Evolutionary conservation across 331 rosid species (phyloP), one percentile per base, ranked within the genome.

Genomic region (Pyrus hybrid): DNA sequence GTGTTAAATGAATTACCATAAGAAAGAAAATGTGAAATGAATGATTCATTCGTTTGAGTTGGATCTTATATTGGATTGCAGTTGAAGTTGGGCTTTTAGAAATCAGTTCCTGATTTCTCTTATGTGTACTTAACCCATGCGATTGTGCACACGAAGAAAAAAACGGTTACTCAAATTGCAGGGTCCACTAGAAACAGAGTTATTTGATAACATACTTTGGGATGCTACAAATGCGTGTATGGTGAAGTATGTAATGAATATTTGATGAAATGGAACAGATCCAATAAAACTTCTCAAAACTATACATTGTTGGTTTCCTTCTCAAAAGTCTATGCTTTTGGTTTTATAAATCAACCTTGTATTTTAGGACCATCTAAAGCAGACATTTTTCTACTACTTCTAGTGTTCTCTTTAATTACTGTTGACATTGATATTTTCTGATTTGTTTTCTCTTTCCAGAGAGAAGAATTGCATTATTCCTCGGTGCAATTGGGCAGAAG

Each of bases 401-500:
- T 54, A 41, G 47, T 43, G 68, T 20, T 68, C n/a, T 33, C 29
- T 54, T 73, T 70, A 70, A 76, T 67, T 68, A 58, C 62, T 77
- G 43, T 77, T 57, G 65, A 70, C 72, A 58, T 69, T 77, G 63
- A 76, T 77, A 74, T 67, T 68, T 74, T 60, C 76, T 80, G 64
- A 56, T 81, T 65, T 76, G 45, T 87, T 73, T 68, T 62, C 25
- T 58, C 64, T 61, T 81, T 85, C 66, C 97, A 95, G 99, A 95
- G 80, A 92, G 89, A 86, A 90, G 93, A 82, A 91, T 92, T 76
- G 96, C 97, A 68, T 84, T 90, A 67, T 95, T 90, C 83, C 93
- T 95, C 69, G 71, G 89, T 83, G 85, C 93, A 76, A 74, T 92
- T 71, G 99, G 99, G 81, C 88, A 86, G 93, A 95, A 85, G 86